Base-by-base conservation (phyloP, 768 basidiomycete genomes). In the Clitopilus hobsonii region DNA sequence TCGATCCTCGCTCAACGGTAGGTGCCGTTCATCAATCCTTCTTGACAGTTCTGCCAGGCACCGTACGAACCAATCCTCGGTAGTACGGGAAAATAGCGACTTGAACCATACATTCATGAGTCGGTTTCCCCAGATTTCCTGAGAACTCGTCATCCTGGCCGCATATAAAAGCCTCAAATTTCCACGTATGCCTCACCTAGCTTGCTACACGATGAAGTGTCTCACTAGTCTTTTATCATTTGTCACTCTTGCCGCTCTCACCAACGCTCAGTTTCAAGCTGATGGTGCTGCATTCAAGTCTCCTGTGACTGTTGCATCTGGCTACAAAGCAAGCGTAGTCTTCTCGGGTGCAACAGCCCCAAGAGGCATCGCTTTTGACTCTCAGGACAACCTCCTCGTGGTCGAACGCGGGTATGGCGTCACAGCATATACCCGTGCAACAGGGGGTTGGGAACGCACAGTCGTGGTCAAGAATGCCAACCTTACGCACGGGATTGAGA, bases 401-500 rank as follows among this genome's bases (percentile, higher is more conserved):
- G 69, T 78, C 26, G 76, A 78, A 54, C 68, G 72, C 22, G 74
- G 75, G 1, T 60, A 72, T 23, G 76, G 76, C 10, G 64, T 78
- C n/a, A 72, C 73, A 0, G 72, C 72, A 5, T 74, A 74, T 58
- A 69, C 58, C 10, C 65, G 60, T 30, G 59, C 62, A n/a, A 52
- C 57, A 3, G 53, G 23, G 3, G 71, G 68, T 23, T 76, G 69
- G 71, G 63, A 71, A 30, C 71, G 76, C 1, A 69, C 65, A 3
- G 62, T 77, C 13, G 72, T 77, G 13, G 57, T 76, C 22, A 52
- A 61, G 24, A 74, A 74, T 55, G 26, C 70, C 8, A 60, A 58
- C 24, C 63, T 77, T 18, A 79, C 75, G 6, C 76, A 77, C 47
- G 77, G 75, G 2, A 76, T 79, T 25, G 69, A 73, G 55, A 54